Percentiles rank a stretch among this genome's conserved stretches.
Evolutionary conservation across 441 rosid species (phyloP).

Genomic region (Kokia cookei): DNA sequence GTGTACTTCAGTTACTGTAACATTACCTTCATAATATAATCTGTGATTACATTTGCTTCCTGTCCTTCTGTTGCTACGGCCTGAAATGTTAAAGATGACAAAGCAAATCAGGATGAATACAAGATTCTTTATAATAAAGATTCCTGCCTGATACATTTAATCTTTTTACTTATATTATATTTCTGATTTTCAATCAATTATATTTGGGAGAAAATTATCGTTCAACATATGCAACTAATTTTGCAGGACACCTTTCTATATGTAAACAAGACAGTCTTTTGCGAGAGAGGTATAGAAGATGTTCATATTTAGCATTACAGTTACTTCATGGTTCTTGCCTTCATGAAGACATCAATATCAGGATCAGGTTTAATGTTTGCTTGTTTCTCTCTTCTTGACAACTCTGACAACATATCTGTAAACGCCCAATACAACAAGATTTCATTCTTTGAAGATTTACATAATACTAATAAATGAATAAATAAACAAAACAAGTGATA

Average conservation of each 20-base stretch:
- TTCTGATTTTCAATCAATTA: background rate
- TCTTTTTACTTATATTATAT: background rate
- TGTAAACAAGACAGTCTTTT: background rate
- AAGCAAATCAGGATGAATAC: background rate
- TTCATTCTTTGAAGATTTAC: background rate
- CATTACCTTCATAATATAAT: conserved; percentile 62
- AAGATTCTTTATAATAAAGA: background rate
- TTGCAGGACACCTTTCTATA: background rate
- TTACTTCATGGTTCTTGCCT: conserved; percentile 24
- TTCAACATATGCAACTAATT: background rate
- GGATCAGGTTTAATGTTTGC: conserved; percentile 59
- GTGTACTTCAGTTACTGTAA: background rate
- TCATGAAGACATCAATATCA: conserved; percentile 59
- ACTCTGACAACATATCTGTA: conserved; percentile 52
- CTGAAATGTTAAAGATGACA: conserved; percentile 18
- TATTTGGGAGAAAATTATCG: too few species aligned
- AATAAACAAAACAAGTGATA: background rate
- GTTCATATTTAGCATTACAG: background rate
- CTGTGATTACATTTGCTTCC: conserved; percentile 59
- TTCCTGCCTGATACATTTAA: background rate
- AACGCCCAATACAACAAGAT: background rate
- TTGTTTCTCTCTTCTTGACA: conserved; percentile 51
- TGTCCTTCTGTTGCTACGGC: conserved; percentile 58
- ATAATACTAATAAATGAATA: background rate
- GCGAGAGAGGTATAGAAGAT: background rate